Evolutionary conservation across 2,329 filamentous ascomycete genomes (phyloP).

Genomic region (Clarireedia hainanense): DNA sequence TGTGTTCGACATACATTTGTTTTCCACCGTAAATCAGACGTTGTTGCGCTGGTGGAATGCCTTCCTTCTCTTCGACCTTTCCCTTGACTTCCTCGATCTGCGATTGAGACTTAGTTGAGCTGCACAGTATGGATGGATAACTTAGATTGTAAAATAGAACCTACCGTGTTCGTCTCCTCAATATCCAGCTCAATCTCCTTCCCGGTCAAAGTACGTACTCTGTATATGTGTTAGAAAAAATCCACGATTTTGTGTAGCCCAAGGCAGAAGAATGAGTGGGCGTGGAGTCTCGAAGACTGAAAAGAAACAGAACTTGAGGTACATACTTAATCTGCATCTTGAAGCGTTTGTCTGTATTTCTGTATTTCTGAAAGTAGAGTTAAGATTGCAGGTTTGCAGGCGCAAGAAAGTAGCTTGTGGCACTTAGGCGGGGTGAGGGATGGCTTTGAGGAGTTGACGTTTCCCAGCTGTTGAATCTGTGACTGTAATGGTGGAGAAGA

Average conservation of each 20-base stretch:
- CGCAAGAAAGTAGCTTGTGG: too few species aligned
- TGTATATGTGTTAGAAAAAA: slow-evolving; percentile 32
- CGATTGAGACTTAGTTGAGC: not conserved
- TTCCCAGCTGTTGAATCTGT: too few species aligned
- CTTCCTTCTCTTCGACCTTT: slow-evolving; percentile 97
- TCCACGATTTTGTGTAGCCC: not conserved
- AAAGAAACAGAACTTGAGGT: not conserved
- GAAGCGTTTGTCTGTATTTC: too few species aligned
- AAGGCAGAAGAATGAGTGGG: not conserved
- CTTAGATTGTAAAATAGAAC: not conserved
- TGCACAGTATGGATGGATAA: not conserved
- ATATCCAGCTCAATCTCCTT: slow-evolving; percentile 99
- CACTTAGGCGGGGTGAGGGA: too few species aligned
- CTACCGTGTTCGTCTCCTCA: slow-evolving; percentile 85
- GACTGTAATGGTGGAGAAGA: too few species aligned
- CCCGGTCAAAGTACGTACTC: slow-evolving; percentile 93
- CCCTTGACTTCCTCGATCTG: slow-evolving; percentile 96
- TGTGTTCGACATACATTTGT: slow-evolving; percentile 65
- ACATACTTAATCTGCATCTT: not conserved
- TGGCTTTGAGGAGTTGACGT: too few species aligned
- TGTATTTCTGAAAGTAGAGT: too few species aligned
- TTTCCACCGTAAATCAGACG: slow-evolving; percentile 94
- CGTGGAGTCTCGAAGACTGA: not conserved
- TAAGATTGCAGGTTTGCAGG: too few species aligned
- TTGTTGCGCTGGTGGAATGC: slow-evolving; percentile 94